Evolutionary conservation across 805 yeast genomes (phyloP).

Genomic region (Spathaspora boniae): DNA sequence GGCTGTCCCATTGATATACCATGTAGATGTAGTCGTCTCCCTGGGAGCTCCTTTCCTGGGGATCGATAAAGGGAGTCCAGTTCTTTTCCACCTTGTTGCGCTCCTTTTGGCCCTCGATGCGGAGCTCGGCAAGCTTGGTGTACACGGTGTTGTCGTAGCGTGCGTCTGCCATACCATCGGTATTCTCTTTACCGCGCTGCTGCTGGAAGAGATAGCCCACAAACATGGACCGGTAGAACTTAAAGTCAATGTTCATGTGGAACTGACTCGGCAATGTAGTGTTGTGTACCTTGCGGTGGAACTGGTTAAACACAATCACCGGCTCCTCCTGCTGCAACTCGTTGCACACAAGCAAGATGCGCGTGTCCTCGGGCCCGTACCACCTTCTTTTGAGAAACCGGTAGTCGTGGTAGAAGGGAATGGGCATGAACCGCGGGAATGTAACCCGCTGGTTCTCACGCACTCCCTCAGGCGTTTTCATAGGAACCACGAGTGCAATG

Average conservation of each 20-base stretch:
- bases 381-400: slow-evolving; percentile 6
- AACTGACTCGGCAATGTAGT: slow-evolving; percentile 6
- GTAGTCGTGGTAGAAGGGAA: slow-evolving; percentile 13
- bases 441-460: slow-evolving; percentile 8
- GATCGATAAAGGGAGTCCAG: slow-evolving; percentile 39
- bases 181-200: slow-evolving; percentile 26
- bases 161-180: slow-evolving; percentile 18
- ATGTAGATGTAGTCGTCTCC: slow-evolving; percentile 29
- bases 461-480: slow-evolving; percentile 10
- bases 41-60: slow-evolving; percentile 15
- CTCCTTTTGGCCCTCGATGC: slow-evolving; percentile 9
- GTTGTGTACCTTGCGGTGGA: slow-evolving; percentile 12
- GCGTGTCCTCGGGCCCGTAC: slow-evolving; percentile 28
- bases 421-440: slow-evolving; percentile 13
- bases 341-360: slow-evolving; percentile 20
- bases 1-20: slow-evolving; percentile 30
- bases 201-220: slow-evolving; percentile 30
- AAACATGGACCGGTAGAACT: slow-evolving; percentile 26
- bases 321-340: slow-evolving; percentile 17
- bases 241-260: neutral
- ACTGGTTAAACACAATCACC: slow-evolving; percentile 8
- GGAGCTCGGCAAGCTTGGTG: slow-evolving; percentile 19
- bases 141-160: slow-evolving; percentile 15
- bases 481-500: slow-evolving; percentile 22
- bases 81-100: slow-evolving; percentile 23